Percentiles rank a stretch among this genome's conserved stretches.
Evolutionary conservation across 2,329 filamentous ascomycete species (phyloP).

Genomic region (Paraconiothyrium brasiliense): DNA sequence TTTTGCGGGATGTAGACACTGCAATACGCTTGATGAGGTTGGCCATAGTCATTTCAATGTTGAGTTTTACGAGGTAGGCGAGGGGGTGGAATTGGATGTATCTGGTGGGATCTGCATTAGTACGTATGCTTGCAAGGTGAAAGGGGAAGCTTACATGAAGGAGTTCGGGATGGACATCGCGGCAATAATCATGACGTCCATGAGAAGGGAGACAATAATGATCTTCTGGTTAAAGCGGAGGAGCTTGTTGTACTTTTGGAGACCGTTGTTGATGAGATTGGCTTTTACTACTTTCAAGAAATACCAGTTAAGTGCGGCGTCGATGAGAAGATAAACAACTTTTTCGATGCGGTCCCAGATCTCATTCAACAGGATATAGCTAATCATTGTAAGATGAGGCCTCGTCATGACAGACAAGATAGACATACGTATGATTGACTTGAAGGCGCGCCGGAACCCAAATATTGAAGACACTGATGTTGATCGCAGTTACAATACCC

Average conservation of each 20-base stretch:
- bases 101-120: conserved; percentile 21
- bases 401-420: no score
- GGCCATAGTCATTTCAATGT: conserved; percentile 64
- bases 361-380: conserved; percentile 47
- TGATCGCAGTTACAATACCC: conserved; percentile 48
- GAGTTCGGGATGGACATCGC: conserved; percentile 58
- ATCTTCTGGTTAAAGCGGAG: conserved; percentile 62
- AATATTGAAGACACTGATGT: conserved; percentile 51
- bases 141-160: conserved; percentile 51
- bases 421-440: conserved; percentile 33
- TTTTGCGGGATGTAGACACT: conserved; percentile 40
- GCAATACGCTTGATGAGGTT: conserved; percentile 57
- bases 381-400: conserved; percentile 15
- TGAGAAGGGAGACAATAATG: conserved; percentile 59
- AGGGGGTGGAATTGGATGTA: conserved; percentile 63
- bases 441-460: conserved; percentile 54
- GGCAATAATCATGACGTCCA: conserved; percentile 61
- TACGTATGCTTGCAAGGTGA: neutral
- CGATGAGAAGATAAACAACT: conserved; percentile 48
- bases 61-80: conserved; percentile 60
- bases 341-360: conserved; percentile 53
- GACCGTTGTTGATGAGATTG: conserved; percentile 58
- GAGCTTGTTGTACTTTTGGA: conserved; percentile 62
- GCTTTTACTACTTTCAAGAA: conserved; percentile 56
- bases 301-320: conserved; percentile 51